Base-by-base conservation (phyloP, 345 rosid species). In the Physaria fendleri region DNA sequence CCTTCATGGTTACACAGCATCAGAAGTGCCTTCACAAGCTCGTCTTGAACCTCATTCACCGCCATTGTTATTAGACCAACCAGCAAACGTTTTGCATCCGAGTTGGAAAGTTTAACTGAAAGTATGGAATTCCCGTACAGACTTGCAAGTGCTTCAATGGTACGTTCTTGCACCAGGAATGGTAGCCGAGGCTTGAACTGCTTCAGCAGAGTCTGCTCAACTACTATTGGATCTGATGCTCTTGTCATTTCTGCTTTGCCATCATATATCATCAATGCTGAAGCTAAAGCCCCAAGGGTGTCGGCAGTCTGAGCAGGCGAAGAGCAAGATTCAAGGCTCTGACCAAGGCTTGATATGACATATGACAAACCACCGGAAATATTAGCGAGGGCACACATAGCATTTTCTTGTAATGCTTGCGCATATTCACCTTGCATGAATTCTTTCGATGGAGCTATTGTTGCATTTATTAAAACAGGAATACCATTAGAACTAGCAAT, bases 1-100 rank as follows among this genome's bases (percentile, higher is more conserved):
- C 89, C 90, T 75, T 94, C 91, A 51, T 62, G 80, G 46, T 84
- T 82, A 78, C 99, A 94, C 42, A 94, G 93, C 66, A 74, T 59
- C 24, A 94, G 78, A 76, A 94, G 96, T 65, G 95, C 93, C 79
- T 82, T 84, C 13, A 83, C 66, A 64, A 90, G 97, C 74, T 90
- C 99, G 63, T 87, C 99, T 74, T 90, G 96, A 59, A 85, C 89
- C 82, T 94, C 97, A 73, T 79, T 84, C 45, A 80, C 76, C 16
- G 96, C 96, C 99, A 94, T 94, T 39, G 99, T 94, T 74, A 94
- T 81, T 72, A 94, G 70, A 72, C 99, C 96, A 75, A 94, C 99
- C 69, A 94, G 99, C 79, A 94, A 74, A 45, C 93, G 80, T 69
- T 94, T 94, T 43, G 96, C 97, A 76, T 87, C 97, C 35, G 95